Evolutionary conservation across 805 yeast genomes (phyloP), one percentile per base, ranked within the genome.

Genomic region (Suhomyces prunicola): DNA sequence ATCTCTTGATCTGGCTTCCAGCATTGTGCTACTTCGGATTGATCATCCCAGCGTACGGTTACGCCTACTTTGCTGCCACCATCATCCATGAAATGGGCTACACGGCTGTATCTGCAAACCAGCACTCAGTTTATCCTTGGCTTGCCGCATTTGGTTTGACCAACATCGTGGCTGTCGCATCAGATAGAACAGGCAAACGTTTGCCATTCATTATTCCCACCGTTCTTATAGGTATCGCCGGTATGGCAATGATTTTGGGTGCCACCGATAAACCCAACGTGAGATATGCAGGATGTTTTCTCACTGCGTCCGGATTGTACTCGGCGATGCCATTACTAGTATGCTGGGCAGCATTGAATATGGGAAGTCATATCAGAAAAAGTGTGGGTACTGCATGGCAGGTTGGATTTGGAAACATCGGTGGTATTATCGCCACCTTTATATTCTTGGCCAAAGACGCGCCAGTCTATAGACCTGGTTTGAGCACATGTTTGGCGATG

Each of bases 111-210:
- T 74, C 80, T 52, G 93, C 96, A 8, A 90, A 90, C 68, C 80
- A 86, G 51, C 86, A 85, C 70, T 87, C 96, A 0, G 88, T 90
- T 47, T 91, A 90, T 59, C 96, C 96, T 19, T 90, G 96, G 92
- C 75, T 88, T 42, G 72, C 79, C 27, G 88, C 96, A 0, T 87
- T 90, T 63, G 90, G 86, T 5, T 72, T 80, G 33, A 80, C 86
- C 44, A 84, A 86, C 70, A 60, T 81, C 4, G 57, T 79, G n/a
- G 93, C 96, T 0, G 71, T 76, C 13, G 56, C 50, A 66, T 61
- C 50, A 67, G 96, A 90, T 65, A 68, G 63, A 46, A 50, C 71
- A 22, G 73, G 79, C 55, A 62, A 65, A 46, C 76, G 90, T 70
- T 65, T 79, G 22, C 76, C 77, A 47, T 74, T 71, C 48, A 70